Percentiles rank a stretch among this genome's conserved stretches.
Evolutionary conservation across 345 rosid species (phyloP).

Genomic region (Populus deltoides): DNA sequence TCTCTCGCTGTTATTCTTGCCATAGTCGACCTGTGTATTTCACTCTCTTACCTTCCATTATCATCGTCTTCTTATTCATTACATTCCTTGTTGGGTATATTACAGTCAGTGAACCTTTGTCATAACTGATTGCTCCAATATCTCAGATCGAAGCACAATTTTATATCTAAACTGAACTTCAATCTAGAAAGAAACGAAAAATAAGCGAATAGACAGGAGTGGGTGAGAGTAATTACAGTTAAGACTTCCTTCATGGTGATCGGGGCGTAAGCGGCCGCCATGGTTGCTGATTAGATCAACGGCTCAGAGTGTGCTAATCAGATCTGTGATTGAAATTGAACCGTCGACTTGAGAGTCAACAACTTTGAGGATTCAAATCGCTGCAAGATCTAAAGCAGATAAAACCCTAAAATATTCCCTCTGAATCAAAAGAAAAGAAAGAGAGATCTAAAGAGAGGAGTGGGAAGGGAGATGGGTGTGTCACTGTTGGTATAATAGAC

Average conservation of each 20-base stretch:
- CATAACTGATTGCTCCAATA: neutral
- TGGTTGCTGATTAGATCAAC: conserved; percentile 47
- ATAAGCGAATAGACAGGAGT: neutral
- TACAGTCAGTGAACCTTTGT: too few relatives aligned
- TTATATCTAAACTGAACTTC: neutral
- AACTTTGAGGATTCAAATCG: conserved; percentile 13
- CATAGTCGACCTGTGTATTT: too few relatives aligned
- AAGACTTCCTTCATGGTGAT: conserved; percentile 90
- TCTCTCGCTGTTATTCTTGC: too few relatives aligned
- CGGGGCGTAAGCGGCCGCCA: conserved; percentile 92
- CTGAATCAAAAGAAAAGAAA: neutral
- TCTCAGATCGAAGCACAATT: neutral
- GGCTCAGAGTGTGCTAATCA: conserved; percentile 24
- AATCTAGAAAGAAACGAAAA: neutral
- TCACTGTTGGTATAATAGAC: neutral
- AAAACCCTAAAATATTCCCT: neutral
- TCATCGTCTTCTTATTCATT: too few relatives aligned
- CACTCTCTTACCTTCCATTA: too few relatives aligned
- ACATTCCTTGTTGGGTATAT: too few relatives aligned
- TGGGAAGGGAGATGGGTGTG: neutral
- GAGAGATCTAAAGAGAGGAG: neutral
- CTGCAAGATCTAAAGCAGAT: conserved; percentile 20
- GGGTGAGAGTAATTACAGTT: conserved; percentile 37
- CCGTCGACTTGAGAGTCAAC: conserved; percentile 1
- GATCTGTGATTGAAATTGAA: conserved; percentile 34